A percentile compares a stretch with the other conserved stretches of the same genome.
Evolutionary conservation across 129 eudicot genomes (phyloP).

Genomic region (Flaveria bidentis): DNA sequence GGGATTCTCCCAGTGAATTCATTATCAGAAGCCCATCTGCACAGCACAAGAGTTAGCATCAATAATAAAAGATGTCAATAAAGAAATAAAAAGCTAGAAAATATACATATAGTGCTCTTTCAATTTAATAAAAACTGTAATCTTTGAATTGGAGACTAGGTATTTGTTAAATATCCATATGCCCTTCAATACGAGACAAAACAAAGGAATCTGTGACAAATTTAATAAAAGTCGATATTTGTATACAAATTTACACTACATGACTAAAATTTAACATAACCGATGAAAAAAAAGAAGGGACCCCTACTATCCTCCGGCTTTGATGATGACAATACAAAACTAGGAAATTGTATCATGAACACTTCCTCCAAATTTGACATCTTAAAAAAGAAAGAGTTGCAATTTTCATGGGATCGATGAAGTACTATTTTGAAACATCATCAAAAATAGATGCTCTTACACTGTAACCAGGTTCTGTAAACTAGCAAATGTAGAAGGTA

Average conservation of each 20-base stretch:
- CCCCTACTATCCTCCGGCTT: too few relatives aligned
- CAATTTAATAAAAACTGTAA: background rate
- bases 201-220: background rate
- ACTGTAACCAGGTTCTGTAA: constrained; percentile 50
- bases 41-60: constrained; percentile 11
- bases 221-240: background rate
- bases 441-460: constrained; percentile 45
- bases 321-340: too few relatives aligned
- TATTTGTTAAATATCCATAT: background rate
- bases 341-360: background rate
- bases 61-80: background rate
- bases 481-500: constrained; percentile 69
- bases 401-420: background rate
- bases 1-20: constrained; percentile 69
- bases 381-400: background rate
- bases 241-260: too few relatives aligned
- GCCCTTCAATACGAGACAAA: background rate
- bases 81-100: background rate
- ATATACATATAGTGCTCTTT: background rate
- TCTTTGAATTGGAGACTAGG: background rate
- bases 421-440: constrained; percentile 15
- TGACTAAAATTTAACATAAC: too few relatives aligned
- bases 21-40: constrained; percentile 72
- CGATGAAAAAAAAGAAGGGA: too few relatives aligned
- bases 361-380: background rate